Conservation (phyloP, 2,329 filamentous ascomycete species). For the Nemania sp. region DNA sequence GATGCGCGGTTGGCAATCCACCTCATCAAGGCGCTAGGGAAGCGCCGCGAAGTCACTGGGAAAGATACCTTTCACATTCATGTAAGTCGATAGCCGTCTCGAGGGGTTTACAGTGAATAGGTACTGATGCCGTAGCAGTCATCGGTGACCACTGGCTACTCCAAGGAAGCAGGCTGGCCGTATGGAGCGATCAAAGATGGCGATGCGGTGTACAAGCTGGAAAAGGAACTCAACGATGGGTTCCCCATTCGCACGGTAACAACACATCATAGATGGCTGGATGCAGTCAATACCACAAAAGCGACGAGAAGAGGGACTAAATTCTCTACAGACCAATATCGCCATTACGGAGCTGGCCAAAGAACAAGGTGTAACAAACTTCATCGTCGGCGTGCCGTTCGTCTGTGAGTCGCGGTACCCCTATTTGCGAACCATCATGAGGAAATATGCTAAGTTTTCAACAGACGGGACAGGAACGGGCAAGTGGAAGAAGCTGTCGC, state of each 20-base stretch:
- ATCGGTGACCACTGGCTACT: conserved; percentile 37
- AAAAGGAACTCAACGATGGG: conserved; percentile 36
- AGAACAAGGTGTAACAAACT: conserved; percentile 36
- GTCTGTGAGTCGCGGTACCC: conserved; percentile 36
- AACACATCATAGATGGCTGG: background rate
- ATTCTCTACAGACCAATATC: conserved; percentile 35
- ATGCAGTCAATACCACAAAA: background rate
- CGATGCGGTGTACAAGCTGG: conserved; percentile 38
- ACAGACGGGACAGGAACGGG: conserved; percentile 44
- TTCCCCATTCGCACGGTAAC: conserved; percentile 40
- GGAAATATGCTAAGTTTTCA: background rate
- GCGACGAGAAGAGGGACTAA: background rate
- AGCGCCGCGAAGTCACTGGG: conserved; percentile 35
- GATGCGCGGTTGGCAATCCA: conserved; percentile 34
- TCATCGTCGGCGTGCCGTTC: conserved; percentile 37
- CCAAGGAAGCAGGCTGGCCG: conserved; percentile 40
- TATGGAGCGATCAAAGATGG: conserved; percentile 40
- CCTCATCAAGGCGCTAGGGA: conserved; percentile 43
- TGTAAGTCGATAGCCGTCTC: conserved; percentile 29
- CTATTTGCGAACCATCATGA: no score
- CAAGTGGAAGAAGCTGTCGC: conserved; percentile 42
- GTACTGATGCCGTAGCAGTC: conserved; percentile 28
- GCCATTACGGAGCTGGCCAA: conserved; percentile 39
- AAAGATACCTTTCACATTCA: conserved; percentile 42
- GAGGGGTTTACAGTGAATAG: background rate